Evolutionary conservation across 2,329 filamentous ascomycete genomes (phyloP), one percentile per base, ranked within the genome.

Genomic region (Neonectria hederae): DNA sequence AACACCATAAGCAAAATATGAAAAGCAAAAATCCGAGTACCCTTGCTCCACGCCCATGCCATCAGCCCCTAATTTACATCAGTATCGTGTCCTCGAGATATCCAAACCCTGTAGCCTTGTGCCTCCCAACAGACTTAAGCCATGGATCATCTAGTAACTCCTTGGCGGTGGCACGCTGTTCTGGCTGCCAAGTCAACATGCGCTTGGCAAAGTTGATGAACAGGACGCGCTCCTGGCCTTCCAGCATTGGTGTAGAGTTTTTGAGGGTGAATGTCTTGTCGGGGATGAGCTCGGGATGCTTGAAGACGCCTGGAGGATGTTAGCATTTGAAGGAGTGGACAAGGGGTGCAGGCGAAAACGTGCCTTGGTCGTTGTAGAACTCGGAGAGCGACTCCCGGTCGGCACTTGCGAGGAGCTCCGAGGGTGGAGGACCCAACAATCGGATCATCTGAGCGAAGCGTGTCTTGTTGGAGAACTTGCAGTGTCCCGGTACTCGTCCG

Each of bases 141-240:
- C 75, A 77, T 2, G 75, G 73, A 26, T 77, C 75, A 9, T 76
- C 65, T 1, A 77, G 66, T 40, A 77, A 54, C 54, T 76, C 73
- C 48, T 68, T 71, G 13, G 74, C 72, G 2, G 75, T 76, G 28
- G 71, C 70, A 8, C 75, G 68, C 32, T 76, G 59, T 54, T 75
- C 72, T 0, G 75, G 75, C 17, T 68, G n/a, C 75, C 75, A 76
- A 2, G 67, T 67, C 22, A 77, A 45, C 74, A 77, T 76, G 14
- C 72, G 68, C 55, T 68, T 71, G 9, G 70, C 67, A 69, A 77
- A 77, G 26, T 63, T 63, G 65, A 77, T 63, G 28, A 76, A 77
- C 1, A 72, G 66, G 1, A 51, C 42, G n/a, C 65, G 57, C 7
- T 77, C 65, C 10, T 70, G 59, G 24, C 67, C 68, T 11, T 73